Evolutionary conservation across 2,329 filamentous ascomycete genomes (phyloP), one percentile per base, ranked within the genome.

Genomic region (Epichloe brachyelytri): DNA sequence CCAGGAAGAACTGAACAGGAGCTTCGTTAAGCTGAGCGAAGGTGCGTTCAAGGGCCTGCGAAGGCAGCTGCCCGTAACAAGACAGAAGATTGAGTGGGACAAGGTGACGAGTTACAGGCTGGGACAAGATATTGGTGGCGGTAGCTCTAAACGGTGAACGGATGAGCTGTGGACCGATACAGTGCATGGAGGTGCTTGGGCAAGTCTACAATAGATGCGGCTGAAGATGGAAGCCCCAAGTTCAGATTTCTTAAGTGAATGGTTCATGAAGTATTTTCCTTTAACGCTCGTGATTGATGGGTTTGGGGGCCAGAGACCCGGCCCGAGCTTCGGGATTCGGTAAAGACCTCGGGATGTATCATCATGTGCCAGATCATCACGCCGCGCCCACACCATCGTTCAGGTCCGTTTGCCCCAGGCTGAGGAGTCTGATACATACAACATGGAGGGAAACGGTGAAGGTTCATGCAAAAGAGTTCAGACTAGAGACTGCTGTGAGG

Each of bases 51-150:
- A 97, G 79, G 82, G 83, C 2, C 70, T 98, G 66, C 81, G 93
- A 63, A 81, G 93, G 69, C 93, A 97, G 71, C 73, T 98, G 65
- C 93, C 93, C 0, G 89, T 98, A 54, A 98, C 93, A 55, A 83
- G 93, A 64, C 93, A 98, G 75, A 96, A 96, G 78, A 91, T 98
- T 60, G 93, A 98, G 71, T 98, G 93, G 93, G 91, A 98, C 69
- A 96, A 95, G 75, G 88, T 98, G 58, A 85, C 88, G 44, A 89
- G 88, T 59, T 98, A 98, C 72, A 78, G 88, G 54, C 74, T 95
- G 59, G 86, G 86, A 26, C 85, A 88, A 68, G 85, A 88, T 63
- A 87, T 88, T 66, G 82, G 83, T 17, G 83, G 84, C 47, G 82
- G 82, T 49, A 80, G 80, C 59, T 72, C 73, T 46, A 74, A 72